Conservation (phyloP, 805 yeast genomes). For the Starmerella riodocensis region DNA sequence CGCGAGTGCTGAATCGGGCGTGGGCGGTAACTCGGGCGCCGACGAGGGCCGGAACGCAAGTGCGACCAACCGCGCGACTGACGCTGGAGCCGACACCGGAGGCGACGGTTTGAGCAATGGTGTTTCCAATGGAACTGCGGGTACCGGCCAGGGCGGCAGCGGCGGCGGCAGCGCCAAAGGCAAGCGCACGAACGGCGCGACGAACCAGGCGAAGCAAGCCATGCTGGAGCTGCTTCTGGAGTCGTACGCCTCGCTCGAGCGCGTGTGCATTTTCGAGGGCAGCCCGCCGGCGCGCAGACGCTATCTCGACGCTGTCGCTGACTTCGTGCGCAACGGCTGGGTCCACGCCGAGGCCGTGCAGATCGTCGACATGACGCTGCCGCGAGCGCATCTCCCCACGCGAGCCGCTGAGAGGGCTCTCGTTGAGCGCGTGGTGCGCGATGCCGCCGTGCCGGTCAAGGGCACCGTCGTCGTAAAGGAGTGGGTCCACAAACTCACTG, state of each 20-base stretch:
- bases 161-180: too few species aligned
- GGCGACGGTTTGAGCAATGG: too few species aligned
- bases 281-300: conserved; percentile 8
- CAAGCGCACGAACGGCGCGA: background rate
- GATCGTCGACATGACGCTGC: conserved; percentile 1
- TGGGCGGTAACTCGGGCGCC: too few species aligned
- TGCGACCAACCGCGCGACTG: background rate
- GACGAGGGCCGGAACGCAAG: too few species aligned
- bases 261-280: conserved; percentile 16
- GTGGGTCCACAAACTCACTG: conserved; percentile 6
- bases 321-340: conserved; percentile 9
- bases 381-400: background rate
- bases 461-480: conserved; percentile 3
- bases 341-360: conserved; percentile 10
- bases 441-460: background rate
- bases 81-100: background rate
- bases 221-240: conserved; percentile 17
- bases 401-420: conserved; percentile 18
- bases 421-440: conserved; percentile 8
- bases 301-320: conserved; percentile 3
- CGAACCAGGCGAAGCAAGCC: conserved; percentile 2
- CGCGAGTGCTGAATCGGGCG: too few species aligned
- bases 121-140: too few species aligned
- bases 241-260: conserved; percentile 9
- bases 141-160: background rate